Evolutionary conservation across 306 rosid species (phyloP).

Genomic region (Trifolium repens): DNA sequence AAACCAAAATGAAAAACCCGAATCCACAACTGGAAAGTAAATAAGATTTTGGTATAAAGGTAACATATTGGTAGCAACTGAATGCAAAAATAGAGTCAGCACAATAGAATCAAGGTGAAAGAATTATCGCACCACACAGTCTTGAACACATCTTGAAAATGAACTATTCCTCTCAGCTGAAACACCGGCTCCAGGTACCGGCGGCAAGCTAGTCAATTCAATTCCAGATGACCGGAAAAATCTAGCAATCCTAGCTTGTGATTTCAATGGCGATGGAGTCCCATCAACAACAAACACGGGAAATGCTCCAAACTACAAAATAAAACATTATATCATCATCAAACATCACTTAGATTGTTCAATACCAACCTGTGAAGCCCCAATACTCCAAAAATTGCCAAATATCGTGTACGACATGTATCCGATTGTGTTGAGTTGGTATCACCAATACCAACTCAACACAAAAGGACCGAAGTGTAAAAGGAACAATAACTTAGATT

Average conservation of each 20-base stretch:
- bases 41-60: background rate
- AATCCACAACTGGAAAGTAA: conserved; percentile 23
- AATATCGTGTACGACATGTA: too few relatives aligned
- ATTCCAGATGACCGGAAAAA: conserved; percentile 73
- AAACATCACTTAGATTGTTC: conserved; percentile 23
- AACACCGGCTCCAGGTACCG: conserved; percentile 59
- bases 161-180: conserved; percentile 67
- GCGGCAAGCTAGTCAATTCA: conserved; percentile 61
- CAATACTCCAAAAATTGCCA: too few relatives aligned
- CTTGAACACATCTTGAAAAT: conserved; percentile 70
- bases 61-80: conserved; percentile 25
- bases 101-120: conserved; percentile 32
- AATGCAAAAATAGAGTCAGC: conserved; percentile 19
- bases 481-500: background rate
- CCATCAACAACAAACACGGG: conserved; percentile 89
- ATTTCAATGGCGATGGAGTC: conserved; percentile 76
- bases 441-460: conserved; percentile 4
- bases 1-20: conserved; percentile 23
- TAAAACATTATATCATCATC: conserved; percentile 29
- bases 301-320: conserved; percentile 86
- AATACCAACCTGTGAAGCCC: background rate
- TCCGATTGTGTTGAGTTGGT: too few relatives aligned
- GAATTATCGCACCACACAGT: conserved; percentile 75
- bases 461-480: background rate
- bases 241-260: conserved; percentile 70